Evolutionary conservation across 2,329 filamentous ascomycete species (phyloP).

Genomic region (Hypoxylon sp.): DNA sequence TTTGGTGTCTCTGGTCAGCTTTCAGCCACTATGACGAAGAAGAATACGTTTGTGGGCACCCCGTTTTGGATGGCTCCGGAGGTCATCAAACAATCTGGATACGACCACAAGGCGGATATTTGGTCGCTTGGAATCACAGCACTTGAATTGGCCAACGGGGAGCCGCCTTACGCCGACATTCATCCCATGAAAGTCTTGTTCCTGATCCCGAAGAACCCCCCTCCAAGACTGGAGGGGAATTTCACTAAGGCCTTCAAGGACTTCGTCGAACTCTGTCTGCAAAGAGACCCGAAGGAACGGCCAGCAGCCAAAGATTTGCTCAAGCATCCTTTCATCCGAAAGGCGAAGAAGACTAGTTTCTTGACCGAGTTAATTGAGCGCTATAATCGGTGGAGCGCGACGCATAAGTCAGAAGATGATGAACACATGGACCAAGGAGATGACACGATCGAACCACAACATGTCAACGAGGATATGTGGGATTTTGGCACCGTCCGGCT

Average conservation of each 20-base stretch:
- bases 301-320: conserved; percentile 89
- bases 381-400: conserved; percentile 86
- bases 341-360: conserved; percentile 95
- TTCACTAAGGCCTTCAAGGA: conserved; percentile 88
- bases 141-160: conserved; percentile 89
- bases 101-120: conserved; percentile 97
- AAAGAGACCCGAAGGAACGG: conserved; percentile 88
- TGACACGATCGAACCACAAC: conserved; percentile 66
- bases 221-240: conserved; percentile 83
- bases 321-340: conserved; percentile 89
- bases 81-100: conserved; percentile 97
- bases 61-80: conserved; percentile 99
- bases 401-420: conserved; percentile 78
- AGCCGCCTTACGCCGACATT: conserved; percentile 95
- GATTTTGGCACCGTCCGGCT: conserved; percentile 97
- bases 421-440: conserved; percentile 73
- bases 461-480: conserved; percentile 88
- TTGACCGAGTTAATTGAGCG: conserved; percentile 95
- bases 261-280: conserved; percentile 84
- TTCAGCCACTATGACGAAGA: conserved; percentile 98
- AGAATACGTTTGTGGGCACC: conserved; percentile 98
- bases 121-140: conserved; percentile 98
- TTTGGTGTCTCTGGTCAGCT: conserved; percentile 97
- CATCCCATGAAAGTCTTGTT: conserved; percentile 99
- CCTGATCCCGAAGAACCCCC: conserved; percentile 93